Evolutionary conservation across 116 monocot genomes (phyloP).

Genomic region (Thalassia testudinum): DNA sequence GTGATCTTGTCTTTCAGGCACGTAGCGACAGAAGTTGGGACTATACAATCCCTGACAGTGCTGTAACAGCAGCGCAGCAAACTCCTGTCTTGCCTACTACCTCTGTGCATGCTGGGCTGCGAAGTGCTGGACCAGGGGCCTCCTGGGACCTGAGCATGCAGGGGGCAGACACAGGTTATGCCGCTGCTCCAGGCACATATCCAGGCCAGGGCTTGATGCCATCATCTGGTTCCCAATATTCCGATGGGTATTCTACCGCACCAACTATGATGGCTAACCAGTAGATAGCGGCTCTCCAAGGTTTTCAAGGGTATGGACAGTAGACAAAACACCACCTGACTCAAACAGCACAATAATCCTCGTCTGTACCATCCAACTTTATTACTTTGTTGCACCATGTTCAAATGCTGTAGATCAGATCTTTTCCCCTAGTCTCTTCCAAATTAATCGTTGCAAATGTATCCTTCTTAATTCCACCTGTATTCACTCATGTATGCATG

Average conservation of each 20-base stretch:
- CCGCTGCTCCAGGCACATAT: constrained; percentile 14
- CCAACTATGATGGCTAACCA: neutral
- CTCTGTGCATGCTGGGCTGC: constrained; percentile 4
- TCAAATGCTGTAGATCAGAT: too few species aligned
- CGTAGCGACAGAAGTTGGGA: constrained; percentile 72
- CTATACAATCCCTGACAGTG: constrained; percentile 60
- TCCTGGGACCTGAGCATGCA: constrained; percentile 49
- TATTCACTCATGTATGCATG: too few species aligned
- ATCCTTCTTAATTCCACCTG: too few species aligned
- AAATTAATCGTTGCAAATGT: too few species aligned
- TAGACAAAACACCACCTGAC: neutral
- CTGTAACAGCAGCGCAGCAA: constrained; percentile 37
- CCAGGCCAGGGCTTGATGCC: constrained; percentile 22
- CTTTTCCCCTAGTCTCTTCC: too few species aligned
- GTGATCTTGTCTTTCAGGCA: constrained; percentile 35
- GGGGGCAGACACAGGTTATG: constrained; percentile 9
- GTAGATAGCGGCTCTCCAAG: neutral
- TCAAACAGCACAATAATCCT: neutral
- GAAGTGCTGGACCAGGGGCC: constrained; percentile 14
- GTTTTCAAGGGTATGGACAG: neutral
- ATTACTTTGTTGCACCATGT: too few species aligned
- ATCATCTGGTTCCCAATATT: constrained; percentile 6
- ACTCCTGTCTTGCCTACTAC: constrained; percentile 13
- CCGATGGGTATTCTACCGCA: constrained; percentile 1
- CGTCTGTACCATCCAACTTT: neutral